Evolutionary conservation across 164 flowering plant genomes (phyloP).

Genomic region (Nelumbo lutea): DNA sequence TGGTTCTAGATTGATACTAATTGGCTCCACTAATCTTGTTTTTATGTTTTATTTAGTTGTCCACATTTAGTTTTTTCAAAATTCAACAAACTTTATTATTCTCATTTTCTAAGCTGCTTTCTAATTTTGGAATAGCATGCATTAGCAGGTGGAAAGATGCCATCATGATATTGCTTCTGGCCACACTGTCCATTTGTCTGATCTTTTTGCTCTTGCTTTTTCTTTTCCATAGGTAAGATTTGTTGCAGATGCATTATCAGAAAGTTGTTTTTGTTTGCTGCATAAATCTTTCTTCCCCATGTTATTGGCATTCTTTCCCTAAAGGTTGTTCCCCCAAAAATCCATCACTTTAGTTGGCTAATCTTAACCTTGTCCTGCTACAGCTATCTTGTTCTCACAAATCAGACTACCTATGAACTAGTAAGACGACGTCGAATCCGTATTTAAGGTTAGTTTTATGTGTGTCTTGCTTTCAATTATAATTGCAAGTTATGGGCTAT

Average conservation of each 20-base stretch:
- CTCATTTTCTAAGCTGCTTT: conserved; percentile 2
- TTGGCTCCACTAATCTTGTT: background rate
- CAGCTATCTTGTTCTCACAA: conserved; percentile 86
- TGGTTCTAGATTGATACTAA: background rate
- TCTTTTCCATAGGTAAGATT: conserved; percentile 72
- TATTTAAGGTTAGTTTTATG: conserved; percentile 54
- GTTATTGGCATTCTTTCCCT: background rate
- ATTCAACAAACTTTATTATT: background rate
- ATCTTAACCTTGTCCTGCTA: conserved; percentile 16
- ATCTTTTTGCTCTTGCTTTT: conserved; percentile 71
- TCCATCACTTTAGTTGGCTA: background rate
- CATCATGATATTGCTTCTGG: conserved; percentile 58
- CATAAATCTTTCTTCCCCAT: background rate
- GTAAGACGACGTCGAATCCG: conserved; percentile 76
- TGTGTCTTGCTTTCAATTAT: background rate
- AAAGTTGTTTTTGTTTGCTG: background rate
- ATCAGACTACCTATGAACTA: conserved; percentile 92
- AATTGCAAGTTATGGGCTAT: background rate
- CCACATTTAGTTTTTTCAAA: no score
- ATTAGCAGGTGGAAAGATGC: conserved; percentile 77
- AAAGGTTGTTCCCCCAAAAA: no score
- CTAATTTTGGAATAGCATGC: conserved; percentile 5
- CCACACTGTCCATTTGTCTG: conserved; percentile 43
- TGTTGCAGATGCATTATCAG: background rate
- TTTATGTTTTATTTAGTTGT: background rate